Percentiles rank a stretch among this genome's conserved stretches.
Evolutionary conservation across 106 monocot species (phyloP).

Genomic region (Platanthera guangdongensis): DNA sequence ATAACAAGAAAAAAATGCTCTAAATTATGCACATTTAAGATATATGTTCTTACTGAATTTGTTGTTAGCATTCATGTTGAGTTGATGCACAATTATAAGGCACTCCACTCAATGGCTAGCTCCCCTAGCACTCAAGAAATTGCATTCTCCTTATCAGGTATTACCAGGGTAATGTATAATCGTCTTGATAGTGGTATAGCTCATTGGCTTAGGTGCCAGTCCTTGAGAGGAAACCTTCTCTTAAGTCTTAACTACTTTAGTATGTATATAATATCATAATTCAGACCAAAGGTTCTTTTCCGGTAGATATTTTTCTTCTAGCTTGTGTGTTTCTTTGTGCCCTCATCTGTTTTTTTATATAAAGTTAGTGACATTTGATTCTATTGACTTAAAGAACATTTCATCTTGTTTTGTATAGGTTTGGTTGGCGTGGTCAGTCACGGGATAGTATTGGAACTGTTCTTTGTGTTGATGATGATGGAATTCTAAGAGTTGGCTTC

Average conservation of each 20-base stretch:
- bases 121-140: not conserved
- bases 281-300: not conserved
- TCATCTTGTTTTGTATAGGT: constrained; percentile 33
- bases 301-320: not conserved
- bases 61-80: not conserved
- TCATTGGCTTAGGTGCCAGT: not conserved
- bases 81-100: not conserved
- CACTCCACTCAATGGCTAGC: not conserved
- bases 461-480: constrained; percentile 99
- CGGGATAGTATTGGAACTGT: constrained; percentile 98
- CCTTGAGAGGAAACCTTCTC: not conserved
- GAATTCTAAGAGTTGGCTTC: constrained; percentile 89
- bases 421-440: constrained; percentile 94
- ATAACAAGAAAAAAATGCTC: not conserved
- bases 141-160: not conserved
- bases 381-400: not conserved
- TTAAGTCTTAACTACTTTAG: not conserved
- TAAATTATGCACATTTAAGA: not conserved
- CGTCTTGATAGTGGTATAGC: not conserved
- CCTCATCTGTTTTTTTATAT: not conserved
- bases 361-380: not conserved
- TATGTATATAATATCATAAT: not conserved
- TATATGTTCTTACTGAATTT: not conserved
- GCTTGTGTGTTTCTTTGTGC: not conserved
- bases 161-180: not conserved